phyloP scores from a whole-genome alignment of 768 basidiomycete species.

The Fomitopsis serialis region DNA sequence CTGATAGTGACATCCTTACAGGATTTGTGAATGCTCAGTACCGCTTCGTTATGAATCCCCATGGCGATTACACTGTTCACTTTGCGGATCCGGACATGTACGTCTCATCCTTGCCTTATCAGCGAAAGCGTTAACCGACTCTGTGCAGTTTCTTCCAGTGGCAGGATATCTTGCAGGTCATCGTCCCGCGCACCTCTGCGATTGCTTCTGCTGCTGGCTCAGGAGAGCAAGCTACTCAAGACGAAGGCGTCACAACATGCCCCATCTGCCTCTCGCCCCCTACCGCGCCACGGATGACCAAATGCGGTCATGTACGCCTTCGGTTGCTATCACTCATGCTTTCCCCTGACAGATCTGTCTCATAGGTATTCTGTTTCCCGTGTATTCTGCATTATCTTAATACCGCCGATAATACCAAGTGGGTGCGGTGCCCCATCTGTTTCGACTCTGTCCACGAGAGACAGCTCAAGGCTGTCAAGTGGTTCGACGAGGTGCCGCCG shows the following conservation, averaged over 20 bases:
- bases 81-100: slow-evolving; percentile 98
- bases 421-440: slow-evolving; percentile 94
- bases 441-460: slow-evolving; percentile 87
- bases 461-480: slow-evolving; percentile 91
- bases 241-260: slow-evolving; percentile 70
- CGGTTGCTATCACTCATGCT: slow-evolving; percentile 1
- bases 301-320: slow-evolving; percentile 89
- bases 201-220: slow-evolving; percentile 56
- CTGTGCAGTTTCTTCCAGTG: slow-evolving; percentile 87
- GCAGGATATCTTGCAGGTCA: slow-evolving; percentile 92
- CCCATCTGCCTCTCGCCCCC: slow-evolving; percentile 95
- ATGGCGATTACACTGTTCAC: slow-evolving; percentile 88
- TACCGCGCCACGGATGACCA: slow-evolving; percentile 88
- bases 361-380: slow-evolving; percentile 88
- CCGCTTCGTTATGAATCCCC: slow-evolving; percentile 92
- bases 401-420: slow-evolving; percentile 76
- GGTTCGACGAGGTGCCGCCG: slow-evolving; percentile 56
- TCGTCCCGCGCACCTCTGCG: slow-evolving; percentile 81
- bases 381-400: slow-evolving; percentile 90
- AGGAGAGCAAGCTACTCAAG: slow-evolving; percentile 35
- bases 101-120: slow-evolving; percentile 24
- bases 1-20: slow-evolving; percentile 26
- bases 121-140: not conserved
- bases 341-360: slow-evolving; percentile 4
- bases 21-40: slow-evolving; percentile 97